phyloP scores from a whole-genome alignment of 2,329 filamentous ascomycete species.

The Calonectria ilicicola region DNA sequence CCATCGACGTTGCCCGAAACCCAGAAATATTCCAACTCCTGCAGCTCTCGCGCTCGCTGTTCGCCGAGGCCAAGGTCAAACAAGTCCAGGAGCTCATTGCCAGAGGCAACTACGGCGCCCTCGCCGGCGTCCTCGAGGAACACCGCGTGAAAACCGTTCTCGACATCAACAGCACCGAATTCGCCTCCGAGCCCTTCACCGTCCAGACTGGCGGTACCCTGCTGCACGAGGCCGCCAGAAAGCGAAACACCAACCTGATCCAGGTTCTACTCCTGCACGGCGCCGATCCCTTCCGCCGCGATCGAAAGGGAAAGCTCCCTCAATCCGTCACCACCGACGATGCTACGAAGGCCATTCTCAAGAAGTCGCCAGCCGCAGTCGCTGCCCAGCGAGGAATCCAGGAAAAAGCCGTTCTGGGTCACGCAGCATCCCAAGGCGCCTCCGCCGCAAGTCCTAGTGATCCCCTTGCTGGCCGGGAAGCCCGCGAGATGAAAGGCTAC shows the following conservation, averaged over 20 bases:
- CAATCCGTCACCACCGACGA: conserved; percentile 98
- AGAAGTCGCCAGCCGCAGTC: conserved; percentile 93
- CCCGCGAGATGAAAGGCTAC: conserved; percentile 97
- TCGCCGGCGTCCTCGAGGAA: conserved; percentile 87
- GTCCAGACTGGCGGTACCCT: conserved; percentile 89
- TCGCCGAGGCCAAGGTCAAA: conserved; percentile 86
- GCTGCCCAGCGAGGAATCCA: conserved; percentile 96
- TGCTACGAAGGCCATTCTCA: conserved; percentile 86
- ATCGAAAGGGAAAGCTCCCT: conserved; percentile 94
- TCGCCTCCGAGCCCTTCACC: conserved; percentile 84
- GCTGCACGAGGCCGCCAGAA: conserved; percentile 91
- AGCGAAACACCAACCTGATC: conserved; percentile 87
- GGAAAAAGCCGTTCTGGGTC: conserved; percentile 94
- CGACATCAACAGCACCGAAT: conserved; percentile 92
- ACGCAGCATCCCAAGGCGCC: conserved; percentile 68
- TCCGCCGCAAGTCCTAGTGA: conserved; percentile 67
- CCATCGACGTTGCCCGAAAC: conserved; percentile 89
- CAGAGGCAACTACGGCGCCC: conserved; percentile 77
- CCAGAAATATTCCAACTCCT: conserved; percentile 97
- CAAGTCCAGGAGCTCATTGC: conserved; percentile 85
- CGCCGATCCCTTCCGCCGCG: conserved; percentile 93
- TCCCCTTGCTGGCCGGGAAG: conserved; percentile 81
- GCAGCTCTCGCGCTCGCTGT: conserved; percentile 89
- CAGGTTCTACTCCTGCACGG: conserved; percentile 93
- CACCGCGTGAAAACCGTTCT: conserved; percentile 86